phyloP scores from a whole-genome alignment of 129 eudicot species.

The Ambrosia trifida region DNA sequence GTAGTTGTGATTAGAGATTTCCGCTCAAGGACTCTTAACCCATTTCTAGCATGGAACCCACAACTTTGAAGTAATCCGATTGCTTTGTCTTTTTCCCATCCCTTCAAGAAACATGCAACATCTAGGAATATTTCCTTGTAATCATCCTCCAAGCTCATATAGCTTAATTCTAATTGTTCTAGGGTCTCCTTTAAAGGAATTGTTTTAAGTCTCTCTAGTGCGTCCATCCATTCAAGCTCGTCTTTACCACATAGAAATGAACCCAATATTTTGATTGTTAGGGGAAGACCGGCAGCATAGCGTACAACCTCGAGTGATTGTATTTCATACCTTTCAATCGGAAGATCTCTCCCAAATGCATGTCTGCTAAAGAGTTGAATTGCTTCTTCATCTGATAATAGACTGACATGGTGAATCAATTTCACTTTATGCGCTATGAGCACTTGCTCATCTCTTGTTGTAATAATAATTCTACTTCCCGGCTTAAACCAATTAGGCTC shows the following conservation, averaged over 20 bases:
- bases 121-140: slow-evolving; percentile 52
- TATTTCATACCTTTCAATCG: slow-evolving; percentile 12
- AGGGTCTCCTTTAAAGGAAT: slow-evolving; percentile 17
- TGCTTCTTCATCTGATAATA: slow-evolving; percentile 20
- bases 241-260: slow-evolving; percentile 22
- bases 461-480: slow-evolving; percentile 41
- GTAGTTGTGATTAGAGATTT: slow-evolving; percentile 37
- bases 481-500: slow-evolving; percentile 31
- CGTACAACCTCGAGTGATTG: slow-evolving; percentile 31
- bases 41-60: slow-evolving; percentile 41
- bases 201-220: slow-evolving; percentile 24
- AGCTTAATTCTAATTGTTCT: slow-evolving; percentile 44
- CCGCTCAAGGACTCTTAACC: slow-evolving; percentile 26
- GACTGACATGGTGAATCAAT: slow-evolving; percentile 11
- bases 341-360: slow-evolving; percentile 42
- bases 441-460: slow-evolving; percentile 42
- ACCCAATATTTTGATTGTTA: slow-evolving; percentile 22
- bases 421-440: slow-evolving; percentile 4
- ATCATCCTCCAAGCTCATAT: slow-evolving; percentile 37
- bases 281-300: slow-evolving; percentile 36
- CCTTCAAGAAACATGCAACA: slow-evolving; percentile 49
- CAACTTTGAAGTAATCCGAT: slow-evolving; percentile 37
- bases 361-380: slow-evolving; percentile 31
- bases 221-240: slow-evolving; percentile 36
- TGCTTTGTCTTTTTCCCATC: slow-evolving; percentile 27